Conservation (phyloP, 2,329 filamentous ascomycete species). For the Cordyceps cicadae region DNA sequence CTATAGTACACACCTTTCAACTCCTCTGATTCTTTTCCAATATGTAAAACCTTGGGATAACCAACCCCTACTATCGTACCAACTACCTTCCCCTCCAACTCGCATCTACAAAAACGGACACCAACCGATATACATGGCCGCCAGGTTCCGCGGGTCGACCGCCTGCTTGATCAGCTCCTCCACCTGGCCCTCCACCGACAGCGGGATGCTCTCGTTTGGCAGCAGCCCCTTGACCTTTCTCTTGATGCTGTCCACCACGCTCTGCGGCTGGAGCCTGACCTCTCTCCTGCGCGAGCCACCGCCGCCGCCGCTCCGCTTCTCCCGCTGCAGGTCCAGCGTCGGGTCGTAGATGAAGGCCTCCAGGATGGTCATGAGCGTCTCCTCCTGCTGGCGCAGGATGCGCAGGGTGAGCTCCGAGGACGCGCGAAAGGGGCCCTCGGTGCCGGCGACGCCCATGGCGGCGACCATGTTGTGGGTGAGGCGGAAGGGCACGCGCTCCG, state of each 20-base stretch:
- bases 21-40: background rate
- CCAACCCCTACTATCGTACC: background rate
- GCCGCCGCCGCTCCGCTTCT: conserved; percentile 37
- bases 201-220: conserved; percentile 78
- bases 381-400: conserved; percentile 81
- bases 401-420: conserved; percentile 82
- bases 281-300: conserved; percentile 20
- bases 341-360: conserved; percentile 97
- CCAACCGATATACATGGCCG: conserved; percentile 98
- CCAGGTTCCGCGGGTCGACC: conserved; percentile 68
- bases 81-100: background rate
- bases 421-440: conserved; percentile 86
- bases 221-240: conserved; percentile 79
- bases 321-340: conserved; percentile 78
- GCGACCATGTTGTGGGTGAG: conserved; percentile 98
- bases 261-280: conserved; percentile 50
- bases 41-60: background rate
- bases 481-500: conserved; percentile 90
- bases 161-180: conserved; percentile 88
- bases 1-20: background rate
- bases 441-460: conserved; percentile 90
- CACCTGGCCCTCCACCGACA: conserved; percentile 96
- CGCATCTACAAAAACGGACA: conserved; percentile 45
- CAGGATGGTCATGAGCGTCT: conserved; percentile 93
- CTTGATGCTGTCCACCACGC: conserved; percentile 82